Base-by-base conservation (phyloP, 2,329 filamentous ascomycete species). In the Claviceps sorghi region DNA sequence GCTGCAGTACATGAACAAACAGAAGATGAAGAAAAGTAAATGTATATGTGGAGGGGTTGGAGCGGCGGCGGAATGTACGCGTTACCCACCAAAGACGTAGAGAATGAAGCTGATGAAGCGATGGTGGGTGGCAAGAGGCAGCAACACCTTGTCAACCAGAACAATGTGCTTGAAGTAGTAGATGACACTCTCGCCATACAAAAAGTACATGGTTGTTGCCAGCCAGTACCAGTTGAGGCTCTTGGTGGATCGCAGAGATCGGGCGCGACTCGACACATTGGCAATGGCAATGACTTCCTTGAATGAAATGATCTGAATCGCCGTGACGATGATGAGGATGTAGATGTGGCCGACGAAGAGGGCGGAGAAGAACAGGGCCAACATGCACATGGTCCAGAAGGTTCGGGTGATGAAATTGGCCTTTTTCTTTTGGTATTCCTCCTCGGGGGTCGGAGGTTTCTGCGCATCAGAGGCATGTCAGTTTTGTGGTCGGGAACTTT, bases 111-210 rank as follows among this genome's bases (percentile, higher is more conserved):
- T 95, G 68, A 98, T 96, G 75, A 98, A 98, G 60, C 93, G 81
- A 68, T 98, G 93, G 72, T 98, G 93, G 17, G 91, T 97, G 52
- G 93, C 90, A 65, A 98, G 82, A 9, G 93, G 93, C 53, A 96
- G 75, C 56, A 98, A 75, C 46, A 97, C 86, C 68, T 86, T 88
- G 70, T 98, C 93, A 46, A 98, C 90, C 54, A 98, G 74, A 44
- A 98, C 83, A 59, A 98, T 91, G 67, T 98, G 93, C 77, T 98
- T 98, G 73, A 98, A 98, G 72, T 98, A 98, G 74, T 98, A 98
- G 64, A 98, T 95, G 64, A 98, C 91, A 62, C 88, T 96, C 72
- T 98, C 93, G 64, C 93, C 93, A 66, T 98, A 98, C 49, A 98
- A 76, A 62, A 95, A 98, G 75, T 98, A 98, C 91, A 98, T 97